Conservation (phyloP, 1,139 yeast species). For the Scheffersomyces illinoinensis region DNA sequence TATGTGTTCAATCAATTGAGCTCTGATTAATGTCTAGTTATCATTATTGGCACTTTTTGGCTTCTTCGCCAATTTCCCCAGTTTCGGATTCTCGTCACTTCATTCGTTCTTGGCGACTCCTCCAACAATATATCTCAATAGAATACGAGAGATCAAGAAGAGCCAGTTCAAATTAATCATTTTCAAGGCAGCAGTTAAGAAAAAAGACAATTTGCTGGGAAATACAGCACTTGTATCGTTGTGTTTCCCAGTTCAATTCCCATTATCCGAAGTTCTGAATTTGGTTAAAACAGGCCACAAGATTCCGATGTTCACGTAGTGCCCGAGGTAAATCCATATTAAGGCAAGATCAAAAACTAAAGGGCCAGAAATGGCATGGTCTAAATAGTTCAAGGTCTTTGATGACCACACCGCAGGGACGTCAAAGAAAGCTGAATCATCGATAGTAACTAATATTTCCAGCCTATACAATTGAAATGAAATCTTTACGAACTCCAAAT, state of each 20-base stretch:
- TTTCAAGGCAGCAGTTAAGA: constrained; percentile 76
- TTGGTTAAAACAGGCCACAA: constrained; percentile 89
- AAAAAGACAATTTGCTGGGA: constrained; percentile 85
- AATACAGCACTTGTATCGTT: constrained; percentile 95
- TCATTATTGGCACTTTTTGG: constrained; percentile 20
- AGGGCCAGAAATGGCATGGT: constrained; percentile 62
- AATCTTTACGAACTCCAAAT: constrained; percentile 90
- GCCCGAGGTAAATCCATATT: constrained; percentile 88
- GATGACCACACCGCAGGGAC: too few species aligned
- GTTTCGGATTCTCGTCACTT: constrained; percentile 81
- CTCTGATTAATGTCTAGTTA: not conserved
- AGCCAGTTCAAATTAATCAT: constrained; percentile 88
- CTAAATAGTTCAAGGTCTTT: constrained; percentile 80
- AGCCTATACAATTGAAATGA: constrained; percentile 97
- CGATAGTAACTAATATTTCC: constrained; percentile 92
- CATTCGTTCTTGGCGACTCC: constrained; percentile 78
- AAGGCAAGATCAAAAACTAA: constrained; percentile 66
- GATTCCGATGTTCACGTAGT: constrained; percentile 75
- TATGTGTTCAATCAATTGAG: not conserved
- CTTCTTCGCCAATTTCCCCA: constrained; percentile 31
- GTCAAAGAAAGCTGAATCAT: constrained; percentile 90
- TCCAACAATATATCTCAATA: constrained; percentile 60
- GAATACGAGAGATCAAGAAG: constrained; percentile 73
- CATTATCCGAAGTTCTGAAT: constrained; percentile 79
- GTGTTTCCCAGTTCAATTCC: constrained; percentile 82